Conservation (phyloP, 1,284 basidiomycete genomes). For the Lentinula novae-zelandiae region DNA sequence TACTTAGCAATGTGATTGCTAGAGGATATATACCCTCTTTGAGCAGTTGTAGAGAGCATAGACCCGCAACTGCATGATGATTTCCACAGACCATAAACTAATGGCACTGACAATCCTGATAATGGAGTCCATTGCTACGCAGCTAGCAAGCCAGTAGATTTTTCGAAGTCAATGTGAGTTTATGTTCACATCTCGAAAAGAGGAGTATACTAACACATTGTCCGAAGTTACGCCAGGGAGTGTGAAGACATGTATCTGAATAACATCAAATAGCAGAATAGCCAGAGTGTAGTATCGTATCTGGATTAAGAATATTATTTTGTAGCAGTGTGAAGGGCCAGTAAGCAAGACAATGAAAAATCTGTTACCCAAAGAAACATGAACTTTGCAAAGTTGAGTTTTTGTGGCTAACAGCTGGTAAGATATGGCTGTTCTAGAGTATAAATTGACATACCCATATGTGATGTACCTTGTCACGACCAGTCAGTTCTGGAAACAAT, state of each 20-base stretch:
- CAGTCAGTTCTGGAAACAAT: background rate
- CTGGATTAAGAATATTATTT: conserved; percentile 18
- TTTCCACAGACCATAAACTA: conserved; percentile 38
- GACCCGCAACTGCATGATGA: conserved; percentile 38
- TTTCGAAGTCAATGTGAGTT: background rate
- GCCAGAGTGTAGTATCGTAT: conserved; percentile 41
- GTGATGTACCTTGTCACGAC: conserved; percentile 25
- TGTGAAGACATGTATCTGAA: conserved; percentile 37
- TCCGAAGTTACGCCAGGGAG: conserved; percentile 27
- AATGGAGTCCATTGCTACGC: conserved; percentile 33
- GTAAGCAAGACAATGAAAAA: background rate
- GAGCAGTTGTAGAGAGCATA: conserved; percentile 36
- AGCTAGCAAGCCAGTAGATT: conserved; percentile 19
- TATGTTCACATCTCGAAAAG: background rate
- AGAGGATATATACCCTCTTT: conserved; percentile 16
- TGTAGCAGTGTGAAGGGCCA: background rate
- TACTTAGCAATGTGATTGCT: too few relatives aligned
- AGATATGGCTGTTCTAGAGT: background rate
- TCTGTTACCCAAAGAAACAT: conserved; percentile 36
- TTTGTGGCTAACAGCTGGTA: conserved; percentile 22
- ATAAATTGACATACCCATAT: conserved; percentile 29
- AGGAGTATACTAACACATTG: conserved; percentile 23
- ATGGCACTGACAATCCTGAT: conserved; percentile 35
- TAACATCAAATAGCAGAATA: conserved; percentile 35
- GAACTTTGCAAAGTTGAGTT: conserved; percentile 27